phyloP scores from a whole-genome alignment of 768 basidiomycete species.

The Termitomyces sp. region DNA sequence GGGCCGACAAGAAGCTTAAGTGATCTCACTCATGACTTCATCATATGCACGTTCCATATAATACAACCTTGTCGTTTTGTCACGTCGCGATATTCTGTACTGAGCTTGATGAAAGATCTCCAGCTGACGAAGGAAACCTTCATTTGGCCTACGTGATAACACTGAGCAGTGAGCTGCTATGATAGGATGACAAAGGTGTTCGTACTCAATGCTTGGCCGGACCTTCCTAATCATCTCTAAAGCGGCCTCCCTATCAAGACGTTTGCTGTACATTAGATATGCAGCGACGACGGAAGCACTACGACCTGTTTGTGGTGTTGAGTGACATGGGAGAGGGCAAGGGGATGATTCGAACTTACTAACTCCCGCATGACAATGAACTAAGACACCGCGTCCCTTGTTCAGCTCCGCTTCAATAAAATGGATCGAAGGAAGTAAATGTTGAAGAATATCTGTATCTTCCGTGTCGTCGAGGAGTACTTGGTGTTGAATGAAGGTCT shows the following conservation, averaged over 20 bases:
- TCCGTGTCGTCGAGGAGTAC: constrained; percentile 76
- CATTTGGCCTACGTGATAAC: constrained; percentile 65
- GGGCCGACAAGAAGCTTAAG: constrained; percentile 16
- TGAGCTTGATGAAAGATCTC: constrained; percentile 74
- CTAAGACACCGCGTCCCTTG: constrained; percentile 74
- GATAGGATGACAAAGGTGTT: not conserved
- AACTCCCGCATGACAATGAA: constrained; percentile 90
- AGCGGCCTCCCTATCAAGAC: constrained; percentile 57
- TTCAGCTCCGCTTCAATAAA: constrained; percentile 81
- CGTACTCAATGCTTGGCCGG: constrained; percentile 69
- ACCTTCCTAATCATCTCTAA: constrained; percentile 64
- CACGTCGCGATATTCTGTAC: constrained; percentile 62
- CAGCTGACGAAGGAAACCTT: constrained; percentile 78
- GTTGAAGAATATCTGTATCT: constrained; percentile 75
- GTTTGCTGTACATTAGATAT: constrained; percentile 78
- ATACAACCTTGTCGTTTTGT: constrained; percentile 76
- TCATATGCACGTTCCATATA: constrained; percentile 77
- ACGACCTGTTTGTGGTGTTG: constrained; percentile 49
- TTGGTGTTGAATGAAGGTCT: constrained; percentile 83
- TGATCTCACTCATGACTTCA: constrained; percentile 73
- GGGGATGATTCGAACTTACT: constrained; percentile 48
- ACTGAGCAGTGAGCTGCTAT: not conserved
- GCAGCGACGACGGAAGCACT: constrained; percentile 86
- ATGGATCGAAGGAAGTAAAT: constrained; percentile 75
- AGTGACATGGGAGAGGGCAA: not conserved